Evolutionary conservation across 257 asterid genomes (phyloP).

Genomic region (Solanum corneliomulleri): DNA sequence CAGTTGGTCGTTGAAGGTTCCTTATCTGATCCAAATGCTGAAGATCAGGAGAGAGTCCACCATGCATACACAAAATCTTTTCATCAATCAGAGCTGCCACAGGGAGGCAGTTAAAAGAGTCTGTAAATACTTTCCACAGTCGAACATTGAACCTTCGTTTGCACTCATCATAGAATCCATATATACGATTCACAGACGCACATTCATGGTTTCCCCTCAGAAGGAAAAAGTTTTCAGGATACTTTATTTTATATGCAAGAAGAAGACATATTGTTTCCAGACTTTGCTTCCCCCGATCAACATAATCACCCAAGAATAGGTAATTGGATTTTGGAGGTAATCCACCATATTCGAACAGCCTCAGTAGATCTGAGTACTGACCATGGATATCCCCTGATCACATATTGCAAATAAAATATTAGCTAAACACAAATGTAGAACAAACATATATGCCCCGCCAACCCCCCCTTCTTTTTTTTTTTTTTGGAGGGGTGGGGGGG

Average conservation of each 20-base stretch:
- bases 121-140: neutral
- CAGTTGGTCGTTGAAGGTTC: conserved; percentile 17
- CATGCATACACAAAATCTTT: conserved; percentile 23
- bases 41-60: conserved; percentile 24
- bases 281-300: conserved; percentile 13
- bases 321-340: conserved; percentile 21
- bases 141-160: conserved; percentile 2
- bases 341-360: conserved; percentile 22
- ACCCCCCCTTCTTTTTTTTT: neutral
- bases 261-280: neutral
- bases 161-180: conserved; percentile 1
- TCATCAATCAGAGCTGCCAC: conserved; percentile 16
- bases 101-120: conserved; percentile 9
- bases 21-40: conserved; percentile 15
- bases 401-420: neutral
- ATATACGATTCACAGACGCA: neutral
- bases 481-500: neutral
- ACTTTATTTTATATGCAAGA: neutral
- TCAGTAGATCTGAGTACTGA: conserved; percentile 8
- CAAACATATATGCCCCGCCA: neutral
- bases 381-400: conserved; percentile 16
- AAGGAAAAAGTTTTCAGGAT: neutral
- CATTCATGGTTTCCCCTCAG: conserved; percentile 2
- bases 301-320: conserved; percentile 22
- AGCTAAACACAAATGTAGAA: neutral